Conservation (phyloP, 148 eudicot genomes). For the Chenopodium suecicum region DNA sequence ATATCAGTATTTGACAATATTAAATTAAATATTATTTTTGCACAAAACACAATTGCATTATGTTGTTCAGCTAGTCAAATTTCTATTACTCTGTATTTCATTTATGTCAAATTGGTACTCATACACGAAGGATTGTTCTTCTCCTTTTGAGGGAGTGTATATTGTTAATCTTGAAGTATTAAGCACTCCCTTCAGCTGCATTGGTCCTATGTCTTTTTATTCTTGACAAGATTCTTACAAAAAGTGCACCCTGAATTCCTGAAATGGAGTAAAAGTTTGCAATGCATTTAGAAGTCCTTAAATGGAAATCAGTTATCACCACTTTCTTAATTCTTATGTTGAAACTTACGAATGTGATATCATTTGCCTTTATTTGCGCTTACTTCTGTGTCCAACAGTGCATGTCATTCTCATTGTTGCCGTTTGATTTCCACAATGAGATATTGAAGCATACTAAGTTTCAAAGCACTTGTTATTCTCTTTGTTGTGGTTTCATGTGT, state of each 20-base stretch:
- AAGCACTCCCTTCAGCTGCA: background rate
- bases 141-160: no score
- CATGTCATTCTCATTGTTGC: constrained; percentile 21
- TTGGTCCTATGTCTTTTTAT: background rate
- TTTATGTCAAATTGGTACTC: no score
- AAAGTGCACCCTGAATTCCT: background rate
- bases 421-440: constrained; percentile 10
- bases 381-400: constrained; percentile 12
- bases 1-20: no score
- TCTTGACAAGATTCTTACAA: background rate
- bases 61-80: no score
- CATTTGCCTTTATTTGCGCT: constrained; percentile 10
- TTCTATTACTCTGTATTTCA: no score
- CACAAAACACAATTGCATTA: no score
- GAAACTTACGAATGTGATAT: background rate
- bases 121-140: no score
- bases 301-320: background rate
- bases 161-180: background rate
- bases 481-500: constrained; percentile 11
- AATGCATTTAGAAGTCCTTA: background rate
- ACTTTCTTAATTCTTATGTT: constrained; percentile 8
- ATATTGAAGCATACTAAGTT: constrained; percentile 1
- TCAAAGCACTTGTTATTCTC: background rate
- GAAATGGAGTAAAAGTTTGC: background rate
- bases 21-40: no score